phyloP scores from a whole-genome alignment of 768 basidiomycete genomes.

The Leccinum boreale region DNA sequence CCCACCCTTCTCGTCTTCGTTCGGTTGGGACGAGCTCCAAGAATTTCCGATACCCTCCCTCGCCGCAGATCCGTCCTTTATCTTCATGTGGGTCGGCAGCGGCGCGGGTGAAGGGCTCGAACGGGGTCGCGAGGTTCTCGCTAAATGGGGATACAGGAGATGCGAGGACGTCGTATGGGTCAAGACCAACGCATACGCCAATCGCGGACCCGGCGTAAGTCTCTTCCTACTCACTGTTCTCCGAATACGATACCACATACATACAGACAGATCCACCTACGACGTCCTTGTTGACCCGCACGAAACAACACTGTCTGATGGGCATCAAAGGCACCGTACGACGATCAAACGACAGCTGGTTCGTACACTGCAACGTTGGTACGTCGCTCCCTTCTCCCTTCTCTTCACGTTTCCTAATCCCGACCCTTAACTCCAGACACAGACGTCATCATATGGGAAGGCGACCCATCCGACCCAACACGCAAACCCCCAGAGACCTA shows the following conservation, averaged over 20 bases:
- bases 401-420: background rate
- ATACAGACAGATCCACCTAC: constrained; percentile 80
- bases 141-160: constrained; percentile 91
- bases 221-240: background rate
- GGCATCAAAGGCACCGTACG: constrained; percentile 97
- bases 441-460: constrained; percentile 96
- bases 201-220: constrained; percentile 72
- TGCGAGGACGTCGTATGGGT: constrained; percentile 99
- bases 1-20: constrained; percentile 84
- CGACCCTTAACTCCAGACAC: constrained; percentile 56
- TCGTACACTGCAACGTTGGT: constrained; percentile 98
- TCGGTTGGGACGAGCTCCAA: constrained; percentile 82
- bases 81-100: constrained; percentile 95
- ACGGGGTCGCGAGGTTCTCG: constrained; percentile 84
- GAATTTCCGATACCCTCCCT: constrained; percentile 77
- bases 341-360: constrained; percentile 90
- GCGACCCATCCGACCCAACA: constrained; percentile 75
- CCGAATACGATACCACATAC: background rate
- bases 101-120: constrained; percentile 90
- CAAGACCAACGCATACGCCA: constrained; percentile 79
- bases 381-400: constrained; percentile 25
- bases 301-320: constrained; percentile 96
- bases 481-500: constrained; percentile 87
- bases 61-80: constrained; percentile 88
- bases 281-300: constrained; percentile 79